Evolutionary conservation across 805 yeast genomes (phyloP), one percentile per base, ranked within the genome.

Genomic region (Priceomyces haplophilus): DNA sequence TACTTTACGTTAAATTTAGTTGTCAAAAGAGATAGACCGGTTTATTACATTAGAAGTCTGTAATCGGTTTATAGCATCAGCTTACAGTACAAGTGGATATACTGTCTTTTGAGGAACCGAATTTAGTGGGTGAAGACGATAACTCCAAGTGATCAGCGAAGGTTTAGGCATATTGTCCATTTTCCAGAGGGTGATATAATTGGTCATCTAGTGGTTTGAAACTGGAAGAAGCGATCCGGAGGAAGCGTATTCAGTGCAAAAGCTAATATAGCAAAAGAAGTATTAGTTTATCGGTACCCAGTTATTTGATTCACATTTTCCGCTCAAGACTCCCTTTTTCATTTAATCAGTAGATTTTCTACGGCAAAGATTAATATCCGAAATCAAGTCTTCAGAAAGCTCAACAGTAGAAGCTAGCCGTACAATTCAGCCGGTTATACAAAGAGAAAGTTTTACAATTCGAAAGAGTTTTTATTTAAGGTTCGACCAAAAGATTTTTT

Each of bases 401-500:
- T 6, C 10, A 32, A 20, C 8, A 32, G 35, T 13, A n/a, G 35
- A 17, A 11, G n/a, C n/a, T n/a, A 6, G 11, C n/a, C 5, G 15
- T 27, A 27, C n/a, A 12, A n/a, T n/a, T 27, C 5, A 27, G 4
- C 31, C n/a, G 31, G 11, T 27, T 27, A 17, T 32, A 4, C 8
- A 15, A 34, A 38, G 37, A 15, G 12, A 38, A 38, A 38, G 19
- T 17, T 37, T 24, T 8, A n/a, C n/a, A n/a, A n/a, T n/a, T n/a
- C n/a, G n/a, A n/a, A n/a, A n/a, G n/a, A n/a, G n/a, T n/a, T n/a
- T n/a, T n/a, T n/a, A n/a, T n/a, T n/a, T n/a, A n/a, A n/a, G n/a
- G n/a, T n/a, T n/a, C n/a, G n/a, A n/a, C n/a, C n/a, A n/a, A n/a
- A n/a, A n/a, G n/a, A n/a, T n/a, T n/a, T n/a, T 12, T n/a, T 11